These are phyloP conservation scores for Pezicula radicicola DNA, from an alignment of 2,329 filamentous ascomycete genomes.

Conservation along the genomic window DNA sequence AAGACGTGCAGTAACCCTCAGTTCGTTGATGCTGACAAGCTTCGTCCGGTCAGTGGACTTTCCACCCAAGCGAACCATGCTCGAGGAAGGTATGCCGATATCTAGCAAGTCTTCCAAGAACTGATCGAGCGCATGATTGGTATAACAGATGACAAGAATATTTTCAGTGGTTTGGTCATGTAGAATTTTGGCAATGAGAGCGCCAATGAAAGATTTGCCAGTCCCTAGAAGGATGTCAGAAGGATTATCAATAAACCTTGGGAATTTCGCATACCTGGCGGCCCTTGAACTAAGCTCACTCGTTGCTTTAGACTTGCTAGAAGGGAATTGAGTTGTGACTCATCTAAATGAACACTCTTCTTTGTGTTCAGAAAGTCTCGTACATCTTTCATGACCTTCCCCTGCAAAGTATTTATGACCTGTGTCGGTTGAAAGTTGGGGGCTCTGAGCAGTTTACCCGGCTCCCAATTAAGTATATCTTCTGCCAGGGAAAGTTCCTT, in stretches of 20 bases:
- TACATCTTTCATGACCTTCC: constrained; percentile 24
- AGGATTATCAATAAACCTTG: constrained; percentile 3
- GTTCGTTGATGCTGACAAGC: constrained; percentile 42
- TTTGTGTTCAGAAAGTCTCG: constrained; percentile 26
- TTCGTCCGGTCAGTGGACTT: constrained; percentile 51
- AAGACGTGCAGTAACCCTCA: constrained; percentile 27
- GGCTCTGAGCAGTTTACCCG: constrained; percentile 6
- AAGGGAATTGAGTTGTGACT: constrained; percentile 55
- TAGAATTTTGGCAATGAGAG: constrained; percentile 55
- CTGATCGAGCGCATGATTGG: constrained; percentile 65
- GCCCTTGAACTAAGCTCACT: constrained; percentile 67
- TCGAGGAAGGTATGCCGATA: constrained; percentile 46
- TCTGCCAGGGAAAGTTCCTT: constrained; percentile 52
- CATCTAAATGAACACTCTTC: constrained; percentile 38
- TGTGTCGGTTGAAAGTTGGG: constrained; percentile 15
- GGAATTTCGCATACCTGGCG: constrained; percentile 45
- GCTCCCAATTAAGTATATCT: constrained; percentile 41
- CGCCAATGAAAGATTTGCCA: constrained; percentile 73
- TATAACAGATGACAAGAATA: constrained; percentile 65
- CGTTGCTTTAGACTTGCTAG: constrained; percentile 47
- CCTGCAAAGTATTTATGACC: constrained; percentile 24
- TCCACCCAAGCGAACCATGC: constrained; percentile 61
- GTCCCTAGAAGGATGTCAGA: constrained; percentile 46
- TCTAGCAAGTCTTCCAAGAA: constrained; percentile 62
- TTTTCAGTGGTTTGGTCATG: constrained; percentile 43